Conservation (phyloP, 176 grass and related monocot species). For the Canna indica region DNA sequence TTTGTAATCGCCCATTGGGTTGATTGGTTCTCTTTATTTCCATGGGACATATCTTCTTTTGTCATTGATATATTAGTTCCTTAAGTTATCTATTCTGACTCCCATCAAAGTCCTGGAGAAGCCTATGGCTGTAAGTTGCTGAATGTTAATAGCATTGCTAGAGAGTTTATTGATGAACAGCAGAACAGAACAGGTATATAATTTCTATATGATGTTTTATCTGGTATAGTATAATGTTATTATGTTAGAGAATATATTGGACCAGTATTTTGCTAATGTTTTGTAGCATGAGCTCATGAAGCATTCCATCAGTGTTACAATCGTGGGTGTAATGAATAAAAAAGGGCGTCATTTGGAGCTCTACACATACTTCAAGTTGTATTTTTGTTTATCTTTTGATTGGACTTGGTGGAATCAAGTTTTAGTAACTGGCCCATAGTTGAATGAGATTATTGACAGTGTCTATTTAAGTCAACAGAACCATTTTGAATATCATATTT, state of each 20-base stretch:
- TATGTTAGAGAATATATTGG: not conserved
- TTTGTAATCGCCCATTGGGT: not conserved
- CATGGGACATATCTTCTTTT: not conserved
- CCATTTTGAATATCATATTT: no score
- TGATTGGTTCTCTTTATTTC: not conserved
- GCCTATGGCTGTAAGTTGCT: not conserved
- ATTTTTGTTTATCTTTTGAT: not conserved
- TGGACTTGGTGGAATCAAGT: not conserved
- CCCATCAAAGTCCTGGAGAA: not conserved
- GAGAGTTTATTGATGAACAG: not conserved
- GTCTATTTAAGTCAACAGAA: no score
- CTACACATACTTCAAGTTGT: no score
- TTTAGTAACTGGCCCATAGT: not conserved
- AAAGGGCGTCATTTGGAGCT: no score
- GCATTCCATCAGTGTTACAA: not conserved
- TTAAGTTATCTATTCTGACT: not conserved
- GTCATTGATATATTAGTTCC: no score
- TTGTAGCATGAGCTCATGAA: not conserved
- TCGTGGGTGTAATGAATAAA: not conserved
- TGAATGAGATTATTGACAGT: no score
- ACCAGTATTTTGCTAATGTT: not conserved
- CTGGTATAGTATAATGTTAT: not conserved
- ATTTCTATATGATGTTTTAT: not conserved
- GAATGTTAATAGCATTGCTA: not conserved
- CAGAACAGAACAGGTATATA: not conserved